phyloP scores from a whole-genome alignment of 345 rosid species.

The Barbarea vulgaris region DNA sequence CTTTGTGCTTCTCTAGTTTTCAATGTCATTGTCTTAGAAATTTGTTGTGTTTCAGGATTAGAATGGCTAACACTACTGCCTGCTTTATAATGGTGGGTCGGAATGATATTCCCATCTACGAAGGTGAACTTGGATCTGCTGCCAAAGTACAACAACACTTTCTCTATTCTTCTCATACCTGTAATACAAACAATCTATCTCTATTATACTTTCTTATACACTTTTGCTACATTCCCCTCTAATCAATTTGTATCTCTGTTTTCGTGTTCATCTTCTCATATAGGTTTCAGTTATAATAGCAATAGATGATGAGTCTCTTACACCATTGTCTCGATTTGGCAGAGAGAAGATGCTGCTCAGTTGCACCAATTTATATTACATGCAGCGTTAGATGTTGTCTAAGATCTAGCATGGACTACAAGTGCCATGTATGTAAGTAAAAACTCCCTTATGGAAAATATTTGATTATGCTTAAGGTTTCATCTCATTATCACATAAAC shows the following conservation, averaged over 20 bases:
- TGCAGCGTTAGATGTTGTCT: slow-evolving; percentile 93
- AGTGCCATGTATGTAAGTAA: slow-evolving; percentile 85
- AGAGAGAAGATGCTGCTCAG: slow-evolving; percentile 99
- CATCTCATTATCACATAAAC: background rate
- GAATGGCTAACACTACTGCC: slow-evolving; percentile 87
- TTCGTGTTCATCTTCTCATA: too few species aligned
- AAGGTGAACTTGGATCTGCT: slow-evolving; percentile 96
- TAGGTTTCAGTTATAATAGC: too few species aligned
- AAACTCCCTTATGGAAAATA: background rate
- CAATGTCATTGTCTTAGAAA: too few species aligned
- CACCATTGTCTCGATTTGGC: slow-evolving; percentile 25
- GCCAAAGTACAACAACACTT: slow-evolving; percentile 57
- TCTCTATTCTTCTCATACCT: background rate
- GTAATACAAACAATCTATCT: background rate
- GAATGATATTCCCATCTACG: slow-evolving; percentile 93
- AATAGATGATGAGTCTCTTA: background rate
- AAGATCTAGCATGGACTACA: slow-evolving; percentile 96
- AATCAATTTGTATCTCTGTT: background rate
- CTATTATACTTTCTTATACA: background rate
- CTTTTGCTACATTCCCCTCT: background rate
- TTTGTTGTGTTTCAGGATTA: background rate
- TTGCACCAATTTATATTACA: slow-evolving; percentile 91
- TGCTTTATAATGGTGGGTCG: slow-evolving; percentile 87
- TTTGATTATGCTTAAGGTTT: slow-evolving; percentile 1
- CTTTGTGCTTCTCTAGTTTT: too few species aligned